These are phyloP conservation scores for Phytopythium kandeliae DNA, from an alignment of 352 stramenopile genomes.

Conservation along the genomic window DNA sequence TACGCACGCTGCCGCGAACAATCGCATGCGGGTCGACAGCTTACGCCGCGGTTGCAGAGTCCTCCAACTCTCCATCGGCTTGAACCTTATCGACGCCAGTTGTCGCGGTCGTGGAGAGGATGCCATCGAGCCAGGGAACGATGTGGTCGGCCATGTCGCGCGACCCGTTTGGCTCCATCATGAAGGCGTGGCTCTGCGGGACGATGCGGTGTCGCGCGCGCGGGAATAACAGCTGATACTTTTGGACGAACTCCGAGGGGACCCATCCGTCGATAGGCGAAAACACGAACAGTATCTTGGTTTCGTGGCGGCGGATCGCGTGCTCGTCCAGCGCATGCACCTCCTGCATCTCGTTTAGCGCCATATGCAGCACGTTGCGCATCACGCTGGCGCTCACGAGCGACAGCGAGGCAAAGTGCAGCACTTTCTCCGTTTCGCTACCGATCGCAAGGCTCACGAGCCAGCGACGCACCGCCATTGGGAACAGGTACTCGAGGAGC, in stretches of 20 bases:
- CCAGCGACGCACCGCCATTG: conserved; percentile 32
- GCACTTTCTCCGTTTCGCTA: conserved; percentile 22
- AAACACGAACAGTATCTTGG: conserved; percentile 65
- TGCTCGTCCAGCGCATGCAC: conserved; percentile 38
- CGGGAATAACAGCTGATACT: conserved; percentile 45
- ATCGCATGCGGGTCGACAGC: neutral
- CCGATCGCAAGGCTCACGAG: conserved; percentile 38
- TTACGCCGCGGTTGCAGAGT: neutral
- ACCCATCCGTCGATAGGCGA: conserved; percentile 66
- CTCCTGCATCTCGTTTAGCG: conserved; percentile 52
- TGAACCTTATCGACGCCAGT: conserved; percentile 3
- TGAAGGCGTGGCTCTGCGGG: conserved; percentile 64
- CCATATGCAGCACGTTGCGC: conserved; percentile 62
- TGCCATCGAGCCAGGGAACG: conserved; percentile 42
- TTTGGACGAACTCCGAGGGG: conserved; percentile 45
- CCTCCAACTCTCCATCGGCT: neutral
- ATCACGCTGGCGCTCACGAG: conserved; percentile 54
- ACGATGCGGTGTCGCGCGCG: conserved; percentile 42
- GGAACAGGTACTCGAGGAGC: conserved; percentile 35
- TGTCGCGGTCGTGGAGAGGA: too few species aligned
- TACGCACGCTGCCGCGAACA: neutral
- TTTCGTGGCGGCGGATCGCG: conserved; percentile 30
- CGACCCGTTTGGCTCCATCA: conserved; percentile 63
- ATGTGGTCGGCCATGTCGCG: conserved; percentile 62
- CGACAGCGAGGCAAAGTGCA: conserved; percentile 45